Evolutionary conservation across 306 rosid genomes (phyloP), one percentile per base, ranked within the genome.

Genomic region (Cicer chorassanicum): DNA sequence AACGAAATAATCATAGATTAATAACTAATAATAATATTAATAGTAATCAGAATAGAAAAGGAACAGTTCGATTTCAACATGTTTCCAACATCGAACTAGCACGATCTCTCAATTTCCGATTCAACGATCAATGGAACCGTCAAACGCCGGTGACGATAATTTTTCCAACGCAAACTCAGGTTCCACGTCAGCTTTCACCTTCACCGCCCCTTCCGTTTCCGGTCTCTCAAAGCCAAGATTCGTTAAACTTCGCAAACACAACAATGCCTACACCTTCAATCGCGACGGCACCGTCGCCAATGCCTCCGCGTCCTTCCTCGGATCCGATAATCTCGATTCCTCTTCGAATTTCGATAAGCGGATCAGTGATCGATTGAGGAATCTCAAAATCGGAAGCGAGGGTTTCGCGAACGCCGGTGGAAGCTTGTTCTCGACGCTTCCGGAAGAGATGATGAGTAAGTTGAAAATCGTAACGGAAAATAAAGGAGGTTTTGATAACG

Each of bases 191-290:
- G 11, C 75, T 65, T 65, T 86, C 65, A 81, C 87, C 49, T 86
- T 87, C 72, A 80, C 78, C 72, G 15, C 89, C 13, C 48, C 84
- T 75, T 64, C 94, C 13, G 71, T 73, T 61, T 79, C 89, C 9
- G 89, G 88, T 55, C 78, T 80, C 12, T 55, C 91, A 16, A 88
- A 79, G 82, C 98, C 98, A 12, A 78, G 97, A 79, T 40, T 90
- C 46, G 45, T 68, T 13, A 95, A 95, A 85, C 77, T 85, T 51
- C 87, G 93, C 4, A 89, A 72, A 77, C 91, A 85, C 34, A 53
- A 70, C 72, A 86, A 59, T 76, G 82, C 89, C 14, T 92, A 80
- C 1, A 82, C 85, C 2, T 88, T 84, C 76, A 92, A 88, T 83
- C 65, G 81, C 40, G 84, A 87, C 60, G 66, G 81, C 4, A 6